A percentile compares a stretch with the other conserved stretches of the same genome.
Evolutionary conservation across 2,329 filamentous ascomycete genomes (phyloP).

Genomic region (Microsporum canis): DNA sequence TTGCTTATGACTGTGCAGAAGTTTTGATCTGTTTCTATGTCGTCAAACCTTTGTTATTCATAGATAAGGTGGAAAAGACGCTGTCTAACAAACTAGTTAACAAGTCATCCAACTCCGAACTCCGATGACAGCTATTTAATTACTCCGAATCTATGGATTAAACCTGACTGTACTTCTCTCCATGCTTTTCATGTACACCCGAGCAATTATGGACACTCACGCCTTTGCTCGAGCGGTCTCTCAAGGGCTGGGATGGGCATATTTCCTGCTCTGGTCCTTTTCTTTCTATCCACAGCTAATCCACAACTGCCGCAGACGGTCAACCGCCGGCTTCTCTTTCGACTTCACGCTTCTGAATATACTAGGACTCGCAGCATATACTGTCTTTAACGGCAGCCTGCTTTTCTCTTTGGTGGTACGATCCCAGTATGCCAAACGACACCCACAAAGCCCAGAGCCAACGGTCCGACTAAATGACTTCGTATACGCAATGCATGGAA

Average conservation of each 20-base stretch:
- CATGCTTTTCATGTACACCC: too few species aligned
- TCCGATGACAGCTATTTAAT: too few species aligned
- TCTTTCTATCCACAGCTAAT: slow-evolving; percentile 2
- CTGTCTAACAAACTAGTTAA: too few species aligned
- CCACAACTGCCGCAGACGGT: not conserved
- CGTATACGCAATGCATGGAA: not conserved
- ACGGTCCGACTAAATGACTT: not conserved
- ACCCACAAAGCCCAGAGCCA: not conserved
- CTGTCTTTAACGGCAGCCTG: not conserved
- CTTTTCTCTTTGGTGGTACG: not conserved
- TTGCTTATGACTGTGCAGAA: too few species aligned
- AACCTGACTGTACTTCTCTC: too few species aligned
- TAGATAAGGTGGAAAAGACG: too few species aligned
- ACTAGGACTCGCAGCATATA: not conserved
- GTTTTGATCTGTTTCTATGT: too few species aligned
- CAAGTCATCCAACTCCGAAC: too few species aligned
- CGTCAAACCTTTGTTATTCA: too few species aligned
- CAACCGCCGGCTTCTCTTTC: not conserved
- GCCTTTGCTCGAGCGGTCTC: not conserved
- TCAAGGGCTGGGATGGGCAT: not conserved
- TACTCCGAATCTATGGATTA: too few species aligned
- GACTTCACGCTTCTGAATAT: not conserved
- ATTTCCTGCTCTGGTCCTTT: not conserved
- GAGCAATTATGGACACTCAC: too few species aligned
- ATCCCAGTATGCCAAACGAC: not conserved